phyloP scores from a whole-genome alignment of 768 basidiomycete species.

The Boletellus ananiceps region DNA sequence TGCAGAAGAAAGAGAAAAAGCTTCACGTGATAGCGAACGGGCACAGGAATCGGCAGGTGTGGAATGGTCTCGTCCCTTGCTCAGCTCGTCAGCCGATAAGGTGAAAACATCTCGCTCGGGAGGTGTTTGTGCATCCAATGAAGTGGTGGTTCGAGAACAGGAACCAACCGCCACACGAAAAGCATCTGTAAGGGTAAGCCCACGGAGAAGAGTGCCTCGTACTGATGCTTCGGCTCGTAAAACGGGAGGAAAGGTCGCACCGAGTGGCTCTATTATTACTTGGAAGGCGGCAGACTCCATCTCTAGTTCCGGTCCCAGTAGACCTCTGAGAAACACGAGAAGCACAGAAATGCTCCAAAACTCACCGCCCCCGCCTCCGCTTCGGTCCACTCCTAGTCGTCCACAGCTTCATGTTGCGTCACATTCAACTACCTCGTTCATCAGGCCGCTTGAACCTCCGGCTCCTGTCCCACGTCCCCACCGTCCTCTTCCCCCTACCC shows the following conservation, averaged over 20 bases:
- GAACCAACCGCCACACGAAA: conserved; percentile 13
- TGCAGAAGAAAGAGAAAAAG: conserved; percentile 24
- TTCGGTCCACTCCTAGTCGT: conserved; percentile 30
- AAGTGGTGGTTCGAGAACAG: conserved; percentile 15
- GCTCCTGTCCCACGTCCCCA: conserved; percentile 19
- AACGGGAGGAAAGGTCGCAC: conserved; percentile 25
- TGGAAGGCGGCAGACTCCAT: conserved; percentile 33
- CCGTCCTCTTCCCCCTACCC: conserved; percentile 31
- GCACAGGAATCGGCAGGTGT: conserved; percentile 14
- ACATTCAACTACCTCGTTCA: conserved; percentile 8
- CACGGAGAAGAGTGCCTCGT: conserved; percentile 22
- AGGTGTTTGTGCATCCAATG: conserved; percentile 20
- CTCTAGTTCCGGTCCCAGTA: conserved; percentile 32
- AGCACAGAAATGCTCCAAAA: conserved; percentile 29
- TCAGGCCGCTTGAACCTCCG: conserved; percentile 17
- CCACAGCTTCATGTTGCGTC: conserved; percentile 23
- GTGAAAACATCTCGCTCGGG: conserved; percentile 12
- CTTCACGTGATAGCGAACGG: conserved; percentile 23
- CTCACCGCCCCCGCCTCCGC: conserved; percentile 14
- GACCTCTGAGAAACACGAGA: conserved; percentile 23
- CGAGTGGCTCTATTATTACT: conserved; percentile 16
- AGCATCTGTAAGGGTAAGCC: conserved; percentile 14
- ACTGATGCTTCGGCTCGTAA: conserved; percentile 12
- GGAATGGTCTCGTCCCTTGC: conserved; percentile 17
- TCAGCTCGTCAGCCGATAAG: conserved; percentile 16